phyloP scores from a whole-genome alignment of 1,139 yeast species.

The Diutina sp. region DNA sequence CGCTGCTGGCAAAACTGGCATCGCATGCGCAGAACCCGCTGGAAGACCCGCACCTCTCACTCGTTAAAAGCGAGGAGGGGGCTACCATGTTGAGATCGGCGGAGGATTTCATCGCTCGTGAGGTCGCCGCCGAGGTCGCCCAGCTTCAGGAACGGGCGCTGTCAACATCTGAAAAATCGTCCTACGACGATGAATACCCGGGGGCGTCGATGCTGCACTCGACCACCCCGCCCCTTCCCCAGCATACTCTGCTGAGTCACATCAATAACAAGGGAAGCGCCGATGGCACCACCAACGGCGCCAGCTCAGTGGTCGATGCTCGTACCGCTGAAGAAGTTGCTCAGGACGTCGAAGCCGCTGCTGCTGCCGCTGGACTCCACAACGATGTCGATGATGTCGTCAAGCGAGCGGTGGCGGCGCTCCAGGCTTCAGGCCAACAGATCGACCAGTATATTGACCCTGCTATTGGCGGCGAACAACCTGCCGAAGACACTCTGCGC shows the following conservation, averaged over 20 bases:
- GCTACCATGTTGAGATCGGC: slow-evolving; percentile 2
- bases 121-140: not conserved
- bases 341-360: not conserved
- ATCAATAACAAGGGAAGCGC: not conserved
- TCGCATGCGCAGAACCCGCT: not conserved
- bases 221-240: too few species aligned
- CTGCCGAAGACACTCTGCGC: not conserved
- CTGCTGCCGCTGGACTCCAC: not conserved
- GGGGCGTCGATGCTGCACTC: too few species aligned
- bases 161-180: not conserved
- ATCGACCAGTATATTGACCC: not conserved
- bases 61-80: not conserved
- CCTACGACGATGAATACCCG: not conserved
- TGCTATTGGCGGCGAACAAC: not conserved
- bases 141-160: not conserved
- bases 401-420: slow-evolving; percentile 1
- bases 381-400: not conserved
- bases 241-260: not conserved
- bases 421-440: not conserved
- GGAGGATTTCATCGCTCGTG: not conserved
- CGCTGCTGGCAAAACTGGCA: not conserved
- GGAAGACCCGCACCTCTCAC: not conserved
- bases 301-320: not conserved
- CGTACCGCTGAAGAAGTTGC: not conserved
- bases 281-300: not conserved